A percentile compares a stretch with the other conserved stretches of the same genome.
Evolutionary conservation across 768 basidiomycete species (phyloP).

Genomic region (Piloderma croceum): DNA sequence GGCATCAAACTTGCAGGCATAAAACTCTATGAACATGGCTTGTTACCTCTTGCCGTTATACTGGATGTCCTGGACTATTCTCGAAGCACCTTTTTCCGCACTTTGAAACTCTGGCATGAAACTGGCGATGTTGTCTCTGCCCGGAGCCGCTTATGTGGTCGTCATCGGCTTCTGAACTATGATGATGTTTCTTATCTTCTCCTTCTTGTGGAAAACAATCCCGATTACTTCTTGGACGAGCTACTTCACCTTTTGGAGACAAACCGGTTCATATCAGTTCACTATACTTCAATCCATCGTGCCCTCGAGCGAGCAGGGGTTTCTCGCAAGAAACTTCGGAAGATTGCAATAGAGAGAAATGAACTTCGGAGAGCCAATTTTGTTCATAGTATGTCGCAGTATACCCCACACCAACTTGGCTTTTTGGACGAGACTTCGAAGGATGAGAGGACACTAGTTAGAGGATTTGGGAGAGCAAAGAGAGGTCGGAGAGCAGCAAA

Average conservation of each 20-base stretch:
- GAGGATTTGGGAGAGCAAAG: conserved; percentile 16
- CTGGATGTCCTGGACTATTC: no score
- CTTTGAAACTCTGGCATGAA: not conserved
- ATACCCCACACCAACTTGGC: conserved; percentile 27
- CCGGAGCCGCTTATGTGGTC: no score
- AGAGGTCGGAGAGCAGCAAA: conserved; percentile 20
- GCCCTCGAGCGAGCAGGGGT: conserved; percentile 23
- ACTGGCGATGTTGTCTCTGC: conserved; percentile 1
- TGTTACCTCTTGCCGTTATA: no score
- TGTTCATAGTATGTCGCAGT: conserved; percentile 22
- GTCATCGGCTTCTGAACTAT: no score
- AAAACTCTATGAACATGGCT: no score
- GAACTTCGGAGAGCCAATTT: conserved; percentile 22
- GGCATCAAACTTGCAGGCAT: no score
- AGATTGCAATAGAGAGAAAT: conserved; percentile 29
- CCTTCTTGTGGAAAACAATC: conserved; percentile 18
- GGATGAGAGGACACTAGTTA: conserved; percentile 20
- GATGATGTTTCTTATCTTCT: conserved; percentile 23
- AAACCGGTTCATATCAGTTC: conserved; percentile 29
- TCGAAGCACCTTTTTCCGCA: not conserved
- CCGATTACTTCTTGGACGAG: no score
- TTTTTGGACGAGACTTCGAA: conserved; percentile 33
- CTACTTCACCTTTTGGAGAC: conserved; percentile 11
- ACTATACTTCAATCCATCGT: conserved; percentile 28
- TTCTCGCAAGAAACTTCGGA: conserved; percentile 25